phyloP scores from a whole-genome alignment of 441 rosid species.

The Populus hybrid region DNA sequence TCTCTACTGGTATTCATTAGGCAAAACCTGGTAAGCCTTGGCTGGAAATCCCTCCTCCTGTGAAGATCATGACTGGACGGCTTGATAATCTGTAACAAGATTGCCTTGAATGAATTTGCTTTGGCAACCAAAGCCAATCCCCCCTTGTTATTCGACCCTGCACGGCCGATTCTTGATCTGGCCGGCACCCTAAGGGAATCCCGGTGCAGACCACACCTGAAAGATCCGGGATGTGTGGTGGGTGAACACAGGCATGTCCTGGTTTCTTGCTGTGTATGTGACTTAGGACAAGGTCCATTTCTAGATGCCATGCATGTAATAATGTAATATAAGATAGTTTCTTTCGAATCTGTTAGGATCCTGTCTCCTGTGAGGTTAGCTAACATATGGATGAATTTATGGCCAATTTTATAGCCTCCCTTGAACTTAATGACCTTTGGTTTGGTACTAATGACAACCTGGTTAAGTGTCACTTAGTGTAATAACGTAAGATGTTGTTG shows the following conservation, averaged over 20 bases:
- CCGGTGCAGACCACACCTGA: constrained; percentile 51
- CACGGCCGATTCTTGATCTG: background rate
- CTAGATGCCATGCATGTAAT: constrained; percentile 22
- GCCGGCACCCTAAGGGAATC: background rate
- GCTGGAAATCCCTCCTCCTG: constrained; percentile 46
- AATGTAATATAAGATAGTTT: background rate
- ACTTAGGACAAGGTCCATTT: constrained; percentile 15
- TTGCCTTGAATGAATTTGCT: constrained; percentile 21
- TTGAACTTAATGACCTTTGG: background rate
- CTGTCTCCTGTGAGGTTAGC: constrained; percentile 13
- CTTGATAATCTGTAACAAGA: constrained; percentile 40
- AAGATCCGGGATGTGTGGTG: constrained; percentile 56
- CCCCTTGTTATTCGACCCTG: background rate
- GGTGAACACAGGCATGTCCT: constrained; percentile 54
- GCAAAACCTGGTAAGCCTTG: constrained; percentile 48
- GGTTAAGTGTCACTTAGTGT: background rate
- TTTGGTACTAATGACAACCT: background rate
- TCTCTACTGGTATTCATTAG: constrained; percentile 20
- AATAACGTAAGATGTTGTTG: background rate
- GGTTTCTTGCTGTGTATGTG: constrained; percentile 14
- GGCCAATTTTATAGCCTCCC: constrained; percentile 14
- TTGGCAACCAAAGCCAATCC: constrained; percentile 16
- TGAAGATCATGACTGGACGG: constrained; percentile 39
- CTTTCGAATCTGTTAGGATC: background rate
- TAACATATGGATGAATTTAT: background rate